Conservation (phyloP, 768 basidiomycete genomes). For the Tulasnella sp. region DNA sequence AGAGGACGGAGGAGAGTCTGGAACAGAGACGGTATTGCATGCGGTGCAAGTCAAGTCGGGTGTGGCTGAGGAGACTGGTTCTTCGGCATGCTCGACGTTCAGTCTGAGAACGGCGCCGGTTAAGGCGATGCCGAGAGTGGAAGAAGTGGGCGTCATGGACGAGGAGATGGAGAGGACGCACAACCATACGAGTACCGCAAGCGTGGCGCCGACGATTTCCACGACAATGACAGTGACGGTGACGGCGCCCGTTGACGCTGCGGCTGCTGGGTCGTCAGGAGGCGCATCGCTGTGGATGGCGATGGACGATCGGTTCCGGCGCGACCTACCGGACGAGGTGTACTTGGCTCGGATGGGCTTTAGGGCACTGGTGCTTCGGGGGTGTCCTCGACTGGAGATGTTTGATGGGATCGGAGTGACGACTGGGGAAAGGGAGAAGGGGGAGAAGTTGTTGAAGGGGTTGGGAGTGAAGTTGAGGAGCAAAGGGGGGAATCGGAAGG, state of each 20-base stretch:
- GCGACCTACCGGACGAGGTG: constrained; percentile 75
- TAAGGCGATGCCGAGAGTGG: background rate
- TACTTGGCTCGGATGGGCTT: constrained; percentile 83
- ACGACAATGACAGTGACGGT: background rate
- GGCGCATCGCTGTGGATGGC: constrained; percentile 43
- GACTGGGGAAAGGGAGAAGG: constrained; percentile 77
- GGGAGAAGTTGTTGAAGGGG: constrained; percentile 50
- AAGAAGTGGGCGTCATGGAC: too few species aligned
- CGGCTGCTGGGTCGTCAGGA: background rate
- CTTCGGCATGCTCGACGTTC: background rate
- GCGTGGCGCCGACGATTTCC: background rate
- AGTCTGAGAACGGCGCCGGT: too few species aligned
- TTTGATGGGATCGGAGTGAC: constrained; percentile 80
- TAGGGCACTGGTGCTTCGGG: constrained; percentile 75
- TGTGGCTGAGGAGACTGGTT: constrained; percentile 21
- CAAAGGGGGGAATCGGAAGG: too few species aligned
- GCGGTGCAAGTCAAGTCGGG: too few species aligned
- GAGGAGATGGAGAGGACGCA: background rate
- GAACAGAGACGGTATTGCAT: too few species aligned
- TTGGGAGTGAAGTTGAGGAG: too few species aligned
- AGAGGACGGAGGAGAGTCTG: too few species aligned
- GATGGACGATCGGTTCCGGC: constrained; percentile 75
- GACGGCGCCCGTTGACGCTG: background rate
- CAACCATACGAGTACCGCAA: background rate
- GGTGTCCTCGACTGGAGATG: constrained; percentile 49